Percentiles rank a stretch among this genome's conserved stretches.
These are phyloP conservation scores for Termitomyces sp. DNA, from an alignment of 768 basidiomycete species.

Conservation along the genomic window DNA sequence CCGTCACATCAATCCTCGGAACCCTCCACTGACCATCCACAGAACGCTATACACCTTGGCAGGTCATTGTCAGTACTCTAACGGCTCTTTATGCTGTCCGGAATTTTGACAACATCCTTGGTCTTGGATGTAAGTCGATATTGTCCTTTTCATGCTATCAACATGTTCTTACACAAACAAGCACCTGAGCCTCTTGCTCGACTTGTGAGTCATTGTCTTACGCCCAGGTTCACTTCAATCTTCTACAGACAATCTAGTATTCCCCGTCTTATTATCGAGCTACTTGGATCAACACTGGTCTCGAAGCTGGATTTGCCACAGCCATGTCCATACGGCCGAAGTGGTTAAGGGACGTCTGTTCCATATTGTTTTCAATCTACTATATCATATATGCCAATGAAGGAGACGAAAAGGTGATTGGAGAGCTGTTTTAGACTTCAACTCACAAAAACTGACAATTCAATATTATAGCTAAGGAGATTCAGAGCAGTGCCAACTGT, in stretches of 20 bases:
- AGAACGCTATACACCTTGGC: slow-evolving; percentile 95
- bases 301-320: slow-evolving; percentile 97
- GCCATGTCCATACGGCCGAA: slow-evolving; percentile 90
- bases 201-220: slow-evolving; percentile 48
- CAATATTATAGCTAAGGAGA: slow-evolving; percentile 61
- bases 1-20: not conserved
- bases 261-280: slow-evolving; percentile 92
- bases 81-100: slow-evolving; percentile 79
- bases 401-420: slow-evolving; percentile 86
- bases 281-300: slow-evolving; percentile 88
- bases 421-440: not conserved
- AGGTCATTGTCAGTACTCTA: slow-evolving; percentile 81
- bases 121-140: slow-evolving; percentile 60
- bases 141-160: not conserved
- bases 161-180: not conserved
- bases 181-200: slow-evolving; percentile 92
- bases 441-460: not conserved
- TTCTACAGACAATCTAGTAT: slow-evolving; percentile 45
- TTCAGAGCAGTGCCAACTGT: slow-evolving; percentile 93
- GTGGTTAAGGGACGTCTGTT: slow-evolving; percentile 86
- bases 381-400: slow-evolving; percentile 85
- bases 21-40: slow-evolving; percentile 5
- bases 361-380: slow-evolving; percentile 80
- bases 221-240: not conserved
- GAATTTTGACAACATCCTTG: slow-evolving; percentile 82